A percentile compares a stretch with the other conserved stretches of the same genome.
phyloP scores from a whole-genome alignment of 2,329 filamentous ascomycete species.

The Clonostachys chloroleuca region DNA sequence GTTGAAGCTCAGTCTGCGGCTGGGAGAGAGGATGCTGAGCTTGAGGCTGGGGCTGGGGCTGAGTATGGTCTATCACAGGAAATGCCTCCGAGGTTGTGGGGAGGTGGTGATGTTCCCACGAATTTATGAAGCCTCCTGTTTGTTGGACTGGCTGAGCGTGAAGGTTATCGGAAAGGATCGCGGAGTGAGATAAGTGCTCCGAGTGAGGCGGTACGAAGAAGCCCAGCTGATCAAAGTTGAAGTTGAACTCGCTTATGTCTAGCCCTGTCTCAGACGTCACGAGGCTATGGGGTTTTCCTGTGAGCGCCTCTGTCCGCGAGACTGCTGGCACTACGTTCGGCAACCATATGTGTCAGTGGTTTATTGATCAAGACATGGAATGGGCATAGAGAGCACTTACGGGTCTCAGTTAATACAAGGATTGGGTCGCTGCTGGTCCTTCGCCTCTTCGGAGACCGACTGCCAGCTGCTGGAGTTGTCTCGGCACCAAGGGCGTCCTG shows the following conservation, averaged over 20 bases:
- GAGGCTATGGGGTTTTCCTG: slow-evolving; percentile 15
- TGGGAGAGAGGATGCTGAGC: too few species aligned
- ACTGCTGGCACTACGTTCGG: slow-evolving; percentile 18
- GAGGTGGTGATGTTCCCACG: slow-evolving; percentile 11
- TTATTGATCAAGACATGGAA: slow-evolving; percentile 5
- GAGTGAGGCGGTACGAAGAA: slow-evolving; percentile 15
- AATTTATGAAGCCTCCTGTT: slow-evolving; percentile 11
- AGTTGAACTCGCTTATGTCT: slow-evolving; percentile 24
- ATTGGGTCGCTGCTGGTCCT: slow-evolving; percentile 24
- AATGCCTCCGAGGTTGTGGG: slow-evolving; percentile 4
- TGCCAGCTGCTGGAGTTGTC: slow-evolving; percentile 7
- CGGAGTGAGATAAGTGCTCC: slow-evolving; percentile 21
- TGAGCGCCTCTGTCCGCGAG: slow-evolving; percentile 12
- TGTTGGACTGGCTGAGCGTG: slow-evolving; percentile 2
- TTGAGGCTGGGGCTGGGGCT: neutral
- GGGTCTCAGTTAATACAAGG: slow-evolving; percentile 24
- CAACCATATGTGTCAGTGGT: slow-evolving; percentile 15
- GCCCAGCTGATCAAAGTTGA: slow-evolving; percentile 24
- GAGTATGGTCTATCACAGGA: neutral
- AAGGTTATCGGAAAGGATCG: slow-evolving; percentile 9
- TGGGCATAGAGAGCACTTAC: slow-evolving; percentile 18
- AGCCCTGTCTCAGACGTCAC: slow-evolving; percentile 20
- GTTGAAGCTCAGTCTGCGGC: too few species aligned
- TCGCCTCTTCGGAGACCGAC: slow-evolving; percentile 29
- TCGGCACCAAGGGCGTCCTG: slow-evolving; percentile 5